These are phyloP conservation scores for Auricularia sp. DNA, from an alignment of 768 basidiomycete species.

Conservation along the genomic window DNA sequence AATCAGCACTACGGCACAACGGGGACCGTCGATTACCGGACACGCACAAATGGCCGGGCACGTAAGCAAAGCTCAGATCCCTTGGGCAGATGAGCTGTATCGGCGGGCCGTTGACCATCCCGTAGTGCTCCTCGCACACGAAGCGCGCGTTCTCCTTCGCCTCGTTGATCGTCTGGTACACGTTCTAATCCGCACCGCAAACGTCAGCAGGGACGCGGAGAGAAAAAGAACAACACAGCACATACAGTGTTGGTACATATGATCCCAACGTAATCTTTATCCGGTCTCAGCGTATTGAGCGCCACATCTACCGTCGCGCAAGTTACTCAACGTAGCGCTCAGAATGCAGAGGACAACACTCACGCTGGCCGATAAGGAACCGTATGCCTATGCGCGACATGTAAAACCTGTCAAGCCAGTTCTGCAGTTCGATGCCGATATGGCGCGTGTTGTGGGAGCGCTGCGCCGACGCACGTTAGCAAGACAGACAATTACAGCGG, in stretches of 20 bases:
- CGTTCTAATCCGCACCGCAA: constrained; percentile 41
- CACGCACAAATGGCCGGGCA: constrained; percentile 75
- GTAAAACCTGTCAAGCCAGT: constrained; percentile 95
- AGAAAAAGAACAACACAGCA: constrained; percentile 10
- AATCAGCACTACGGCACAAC: not conserved
- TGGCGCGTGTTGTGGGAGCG: constrained; percentile 52
- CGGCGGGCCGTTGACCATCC: constrained; percentile 90
- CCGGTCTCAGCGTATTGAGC: constrained; percentile 82
- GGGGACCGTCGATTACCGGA: constrained; percentile 1
- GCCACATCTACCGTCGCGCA: constrained; percentile 60
- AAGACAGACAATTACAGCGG: no score
- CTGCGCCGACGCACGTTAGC: constrained; percentile 23
- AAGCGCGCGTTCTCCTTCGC: constrained; percentile 90
- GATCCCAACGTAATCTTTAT: constrained; percentile 90
- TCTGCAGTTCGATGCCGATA: constrained; percentile 82
- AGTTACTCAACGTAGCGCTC: constrained; percentile 1
- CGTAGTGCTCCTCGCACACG: constrained; percentile 46
- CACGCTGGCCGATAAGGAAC: constrained; percentile 93
- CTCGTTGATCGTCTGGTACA: constrained; percentile 96
- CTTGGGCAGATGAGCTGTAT: constrained; percentile 92
- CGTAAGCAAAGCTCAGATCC: constrained; percentile 82
- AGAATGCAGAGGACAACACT: constrained; percentile 4
- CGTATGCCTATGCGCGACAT: constrained; percentile 93
- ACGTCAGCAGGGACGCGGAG: not conserved
- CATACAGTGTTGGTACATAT: constrained; percentile 86